Percentiles rank a stretch among this genome's conserved stretches.
phyloP scores from a whole-genome alignment of 2,329 filamentous ascomycete species.

The Fusarium siculi region DNA sequence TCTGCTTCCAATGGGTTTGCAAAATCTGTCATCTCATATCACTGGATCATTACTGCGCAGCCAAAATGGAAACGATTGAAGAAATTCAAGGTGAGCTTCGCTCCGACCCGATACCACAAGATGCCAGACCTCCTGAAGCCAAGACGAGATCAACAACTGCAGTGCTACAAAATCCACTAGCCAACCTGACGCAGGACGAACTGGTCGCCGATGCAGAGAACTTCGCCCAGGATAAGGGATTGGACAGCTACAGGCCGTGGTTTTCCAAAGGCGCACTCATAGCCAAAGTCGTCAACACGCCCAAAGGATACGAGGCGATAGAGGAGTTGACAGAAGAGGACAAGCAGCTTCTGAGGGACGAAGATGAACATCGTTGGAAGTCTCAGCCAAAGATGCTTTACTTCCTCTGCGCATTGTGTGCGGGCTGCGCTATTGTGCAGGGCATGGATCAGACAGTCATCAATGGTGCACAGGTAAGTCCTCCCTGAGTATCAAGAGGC shows the following conservation, averaged over 20 bases:
- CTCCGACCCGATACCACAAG: not conserved
- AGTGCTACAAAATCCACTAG: slow-evolving; percentile 37
- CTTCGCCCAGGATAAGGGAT: slow-evolving; percentile 30
- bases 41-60: not conserved
- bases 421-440: slow-evolving; percentile 61
- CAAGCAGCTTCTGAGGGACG: slow-evolving; percentile 49
- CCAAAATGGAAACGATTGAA: not conserved
- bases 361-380: slow-evolving; percentile 68
- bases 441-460: slow-evolving; percentile 73
- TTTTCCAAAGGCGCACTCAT: slow-evolving; percentile 52
- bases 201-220: slow-evolving; percentile 31
- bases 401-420: slow-evolving; percentile 42
- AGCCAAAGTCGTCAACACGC: slow-evolving; percentile 41
- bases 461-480: slow-evolving; percentile 61
- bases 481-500: not conserved
- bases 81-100: not conserved
- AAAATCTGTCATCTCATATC: not conserved
- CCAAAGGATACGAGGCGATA: slow-evolving; percentile 39
- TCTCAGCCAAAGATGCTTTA: slow-evolving; percentile 55
- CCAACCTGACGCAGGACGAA: slow-evolving; percentile 27
- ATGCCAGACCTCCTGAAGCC: not conserved
- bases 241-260: slow-evolving; percentile 52
- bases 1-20: not conserved
- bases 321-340: slow-evolving; percentile 41
- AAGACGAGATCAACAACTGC: slow-evolving; percentile 1